Evolutionary conservation across 257 asterid genomes (phyloP).

Genomic region (Solanum chiquidenum): DNA sequence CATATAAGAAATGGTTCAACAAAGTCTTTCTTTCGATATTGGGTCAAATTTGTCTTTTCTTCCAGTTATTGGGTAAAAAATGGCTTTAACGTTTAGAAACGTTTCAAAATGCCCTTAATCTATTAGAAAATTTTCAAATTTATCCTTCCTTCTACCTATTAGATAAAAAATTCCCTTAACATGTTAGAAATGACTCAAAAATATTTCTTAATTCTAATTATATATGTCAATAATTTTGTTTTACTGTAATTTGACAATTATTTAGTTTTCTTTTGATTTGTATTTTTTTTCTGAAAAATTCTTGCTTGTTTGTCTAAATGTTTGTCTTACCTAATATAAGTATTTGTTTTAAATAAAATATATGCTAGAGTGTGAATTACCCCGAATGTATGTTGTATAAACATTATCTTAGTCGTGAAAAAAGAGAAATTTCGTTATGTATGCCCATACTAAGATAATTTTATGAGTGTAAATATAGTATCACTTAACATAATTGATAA

Average conservation of each 20-base stretch:
- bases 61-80: background rate
- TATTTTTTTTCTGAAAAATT: background rate
- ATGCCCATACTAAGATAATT: background rate
- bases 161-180: background rate
- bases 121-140: background rate
- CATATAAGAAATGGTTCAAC: no score
- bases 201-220: no score
- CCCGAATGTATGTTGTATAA: background rate
- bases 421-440: background rate
- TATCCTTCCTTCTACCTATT: background rate
- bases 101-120: background rate
- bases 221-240: background rate
- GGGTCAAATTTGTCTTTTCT: no score
- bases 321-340: background rate
- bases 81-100: background rate
- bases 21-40: no score
- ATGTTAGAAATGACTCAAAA: background rate
- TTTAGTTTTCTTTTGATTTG: background rate
- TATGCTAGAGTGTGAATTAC: background rate
- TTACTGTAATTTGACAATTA: background rate
- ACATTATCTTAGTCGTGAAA: background rate
- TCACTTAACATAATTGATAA: background rate
- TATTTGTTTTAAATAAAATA: no score
- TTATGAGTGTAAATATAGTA: background rate
- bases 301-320: background rate